Conservation (phyloP, 2,329 filamentous ascomycete species). For the Apiospora phragmitis region DNA sequence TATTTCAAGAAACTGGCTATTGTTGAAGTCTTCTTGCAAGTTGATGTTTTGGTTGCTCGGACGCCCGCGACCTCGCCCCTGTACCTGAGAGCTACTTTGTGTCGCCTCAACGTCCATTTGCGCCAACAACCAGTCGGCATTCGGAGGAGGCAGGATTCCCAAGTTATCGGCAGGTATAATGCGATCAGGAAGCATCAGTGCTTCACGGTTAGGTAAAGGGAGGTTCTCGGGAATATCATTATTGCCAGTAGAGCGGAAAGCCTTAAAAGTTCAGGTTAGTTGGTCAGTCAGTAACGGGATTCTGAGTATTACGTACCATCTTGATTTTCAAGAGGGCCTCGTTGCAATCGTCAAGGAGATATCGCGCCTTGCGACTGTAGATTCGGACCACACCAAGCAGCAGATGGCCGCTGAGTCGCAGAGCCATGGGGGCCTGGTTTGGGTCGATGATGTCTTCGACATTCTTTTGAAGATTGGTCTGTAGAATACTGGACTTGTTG, state of each 20-base stretch:
- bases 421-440: conserved; percentile 89
- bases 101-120: conserved; percentile 63
- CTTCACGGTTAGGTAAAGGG: conserved; percentile 78
- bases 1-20: conserved; percentile 79
- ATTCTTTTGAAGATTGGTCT: conserved; percentile 92
- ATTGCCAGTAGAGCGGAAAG: conserved; percentile 90
- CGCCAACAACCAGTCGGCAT: conserved; percentile 80
- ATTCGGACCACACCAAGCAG: conserved; percentile 95
- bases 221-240: conserved; percentile 89
- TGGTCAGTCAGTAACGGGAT: conserved; percentile 14
- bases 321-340: conserved; percentile 98
- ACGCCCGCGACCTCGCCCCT: conserved; percentile 43
- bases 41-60: conserved; percentile 65
- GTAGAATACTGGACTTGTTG: conserved; percentile 92
- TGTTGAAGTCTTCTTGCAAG: conserved; percentile 67
- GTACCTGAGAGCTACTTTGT: conserved; percentile 54
- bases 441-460: conserved; percentile 94
- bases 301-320: conserved; percentile 64
- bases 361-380: conserved; percentile 95
- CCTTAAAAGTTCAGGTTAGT: conserved; percentile 55
- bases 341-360: conserved; percentile 95
- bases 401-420: conserved; percentile 91
- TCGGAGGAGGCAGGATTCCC: conserved; percentile 78
- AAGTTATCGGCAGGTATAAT: conserved; percentile 88
- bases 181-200: conserved; percentile 85